These are phyloP conservation scores for Spiraea crenata DNA, from an alignment of 331 rosid genomes.

Conservation along the genomic window DNA sequence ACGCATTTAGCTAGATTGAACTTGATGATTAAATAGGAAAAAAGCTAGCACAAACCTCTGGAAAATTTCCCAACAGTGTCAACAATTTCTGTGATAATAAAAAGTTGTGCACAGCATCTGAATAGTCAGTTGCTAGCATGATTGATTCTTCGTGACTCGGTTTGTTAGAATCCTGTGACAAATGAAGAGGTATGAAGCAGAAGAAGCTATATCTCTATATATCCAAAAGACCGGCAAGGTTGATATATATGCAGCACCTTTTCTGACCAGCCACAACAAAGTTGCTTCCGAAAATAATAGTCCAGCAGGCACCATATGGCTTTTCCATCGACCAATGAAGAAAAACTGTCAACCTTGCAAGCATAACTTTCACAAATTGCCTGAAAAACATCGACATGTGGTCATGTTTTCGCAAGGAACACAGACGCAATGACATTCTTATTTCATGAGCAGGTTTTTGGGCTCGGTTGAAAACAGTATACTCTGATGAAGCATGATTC, in stretches of 20 bases:
- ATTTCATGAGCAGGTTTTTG: neutral
- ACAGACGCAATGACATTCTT: neutral
- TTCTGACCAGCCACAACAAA: constrained; percentile 51
- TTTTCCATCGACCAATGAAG: constrained; percentile 85
- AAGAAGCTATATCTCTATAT: constrained; percentile 5
- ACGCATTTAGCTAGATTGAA: neutral
- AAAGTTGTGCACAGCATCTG: constrained; percentile 86
- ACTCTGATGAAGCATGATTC: neutral
- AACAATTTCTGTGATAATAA: constrained; percentile 76
- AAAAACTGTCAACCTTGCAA: constrained; percentile 51
- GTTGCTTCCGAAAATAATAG: constrained; percentile 78
- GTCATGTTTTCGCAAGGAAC: neutral
- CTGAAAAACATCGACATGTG: constrained; percentile 32
- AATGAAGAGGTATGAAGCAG: constrained; percentile 16
- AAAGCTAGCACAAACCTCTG: constrained; percentile 58
- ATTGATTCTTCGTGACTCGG: constrained; percentile 57
- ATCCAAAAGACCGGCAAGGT: constrained; percentile 18
- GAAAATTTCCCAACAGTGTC: constrained; percentile 76
- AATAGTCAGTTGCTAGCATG: constrained; percentile 57
- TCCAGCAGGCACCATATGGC: constrained; percentile 97
- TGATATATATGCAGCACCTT: constrained; percentile 51
- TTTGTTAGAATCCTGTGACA: constrained; percentile 51
- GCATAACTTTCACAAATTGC: constrained; percentile 71
- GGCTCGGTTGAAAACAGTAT: too few species aligned
- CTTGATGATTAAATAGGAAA: neutral